phyloP scores from a whole-genome alignment of 2,329 filamentous ascomycete genomes.

The Periconia macrospinosa region DNA sequence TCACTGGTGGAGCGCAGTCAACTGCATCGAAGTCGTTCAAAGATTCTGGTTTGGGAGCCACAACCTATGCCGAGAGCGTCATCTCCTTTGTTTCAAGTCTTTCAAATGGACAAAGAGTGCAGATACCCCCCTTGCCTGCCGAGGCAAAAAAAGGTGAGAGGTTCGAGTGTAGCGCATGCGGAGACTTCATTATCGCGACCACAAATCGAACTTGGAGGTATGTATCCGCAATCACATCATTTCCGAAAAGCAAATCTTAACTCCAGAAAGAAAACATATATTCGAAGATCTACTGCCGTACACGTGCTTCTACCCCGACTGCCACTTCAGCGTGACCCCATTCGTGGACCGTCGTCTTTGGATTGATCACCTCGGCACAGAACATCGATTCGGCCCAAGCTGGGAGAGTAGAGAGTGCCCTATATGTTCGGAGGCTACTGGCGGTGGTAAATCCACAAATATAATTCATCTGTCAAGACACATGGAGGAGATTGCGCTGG shows the following conservation, averaged over 20 bases:
- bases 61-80: constrained; percentile 19
- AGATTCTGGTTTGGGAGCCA: constrained; percentile 25
- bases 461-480: constrained; percentile 22
- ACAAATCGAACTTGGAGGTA: constrained; percentile 26
- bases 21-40: constrained; percentile 12
- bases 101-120: constrained; percentile 9
- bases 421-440: constrained; percentile 18
- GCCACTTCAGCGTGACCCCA: constrained; percentile 11
- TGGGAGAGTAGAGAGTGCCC: constrained; percentile 19
- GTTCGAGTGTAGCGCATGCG: constrained; percentile 25
- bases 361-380: constrained; percentile 19
- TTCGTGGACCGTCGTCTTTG: constrained; percentile 17
- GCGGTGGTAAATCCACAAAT: constrained; percentile 12
- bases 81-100: constrained; percentile 20
- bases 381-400: constrained; percentile 16
- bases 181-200: constrained; percentile 9
- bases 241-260: neutral
- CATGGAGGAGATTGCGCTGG: constrained; percentile 27
- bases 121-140: constrained; percentile 19
- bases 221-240: neutral
- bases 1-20: neutral
- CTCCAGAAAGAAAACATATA: constrained; percentile 20
- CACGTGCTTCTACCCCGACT: constrained; percentile 18
- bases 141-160: constrained; percentile 17
- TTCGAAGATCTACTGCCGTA: constrained; percentile 25